A percentile compares a stretch with the other conserved stretches of the same genome.
Evolutionary conservation across 805 yeast species (phyloP).

Genomic region (Candida patagonica): DNA sequence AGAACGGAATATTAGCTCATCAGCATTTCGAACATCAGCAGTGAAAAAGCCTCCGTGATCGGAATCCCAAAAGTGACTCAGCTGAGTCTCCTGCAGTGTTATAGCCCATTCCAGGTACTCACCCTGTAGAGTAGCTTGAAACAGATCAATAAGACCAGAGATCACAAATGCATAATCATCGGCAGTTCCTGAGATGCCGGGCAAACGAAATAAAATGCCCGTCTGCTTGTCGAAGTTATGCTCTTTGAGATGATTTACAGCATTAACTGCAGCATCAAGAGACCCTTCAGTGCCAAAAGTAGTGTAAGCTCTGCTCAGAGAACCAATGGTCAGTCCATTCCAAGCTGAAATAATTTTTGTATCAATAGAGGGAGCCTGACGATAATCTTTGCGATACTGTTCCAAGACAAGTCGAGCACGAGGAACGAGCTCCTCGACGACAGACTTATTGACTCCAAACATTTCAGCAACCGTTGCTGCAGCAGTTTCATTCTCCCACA

Average conservation of each 20-base stretch:
- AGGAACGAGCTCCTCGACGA: conserved; percentile 18
- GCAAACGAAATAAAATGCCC: conserved; percentile 17
- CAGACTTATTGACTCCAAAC: conserved; percentile 25
- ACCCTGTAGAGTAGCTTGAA: conserved; percentile 24
- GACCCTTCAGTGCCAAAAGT: conserved; percentile 15
- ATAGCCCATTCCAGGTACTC: conserved; percentile 25
- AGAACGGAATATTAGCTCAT: conserved; percentile 26
- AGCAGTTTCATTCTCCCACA: conserved; percentile 18
- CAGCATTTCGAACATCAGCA: conserved; percentile 5
- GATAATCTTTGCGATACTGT: conserved; percentile 17
- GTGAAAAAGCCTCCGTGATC: conserved; percentile 26
- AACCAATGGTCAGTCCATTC: conserved; percentile 32
- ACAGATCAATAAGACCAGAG: conserved; percentile 28
- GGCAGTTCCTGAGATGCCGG: conserved; percentile 20
- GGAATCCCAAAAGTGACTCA: conserved; percentile 26
- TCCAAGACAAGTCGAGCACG: conserved; percentile 19
- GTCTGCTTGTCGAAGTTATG: conserved; percentile 18
- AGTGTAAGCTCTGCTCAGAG: conserved; percentile 26
- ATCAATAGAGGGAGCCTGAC: conserved; percentile 26
- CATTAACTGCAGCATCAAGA: conserved; percentile 20
- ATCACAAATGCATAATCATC: conserved; percentile 32
- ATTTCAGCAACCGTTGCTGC: conserved; percentile 19
- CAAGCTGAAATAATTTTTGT: conserved; percentile 28
- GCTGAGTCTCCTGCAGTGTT: conserved; percentile 26
- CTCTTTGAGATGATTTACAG: conserved; percentile 20